Evolutionary conservation across 768 basidiomycete genomes (phyloP).

Genomic region (Crucibulum laeve): DNA sequence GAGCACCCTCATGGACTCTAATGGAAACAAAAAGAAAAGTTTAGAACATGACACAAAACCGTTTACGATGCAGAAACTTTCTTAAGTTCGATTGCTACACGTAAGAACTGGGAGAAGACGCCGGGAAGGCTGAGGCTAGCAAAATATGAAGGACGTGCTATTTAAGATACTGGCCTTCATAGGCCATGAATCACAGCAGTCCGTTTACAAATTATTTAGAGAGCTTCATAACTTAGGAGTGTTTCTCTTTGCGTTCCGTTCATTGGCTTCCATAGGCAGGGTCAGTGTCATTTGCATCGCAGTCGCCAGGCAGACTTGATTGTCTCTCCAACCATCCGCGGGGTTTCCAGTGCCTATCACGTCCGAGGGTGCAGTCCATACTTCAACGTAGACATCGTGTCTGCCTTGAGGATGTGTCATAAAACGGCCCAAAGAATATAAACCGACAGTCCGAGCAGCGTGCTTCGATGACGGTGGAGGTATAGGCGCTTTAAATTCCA

Average conservation of each 20-base stretch:
- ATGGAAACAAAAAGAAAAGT: too few relatives aligned
- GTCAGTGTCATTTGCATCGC: slow-evolving; percentile 59
- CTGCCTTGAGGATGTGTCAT: slow-evolving; percentile 48
- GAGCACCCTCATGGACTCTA: too few relatives aligned
- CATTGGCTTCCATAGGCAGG: slow-evolving; percentile 38
- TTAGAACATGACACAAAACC: too few relatives aligned
- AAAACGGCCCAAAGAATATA: slow-evolving; percentile 52
- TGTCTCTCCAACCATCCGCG: slow-evolving; percentile 49
- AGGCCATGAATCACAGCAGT: too few relatives aligned
- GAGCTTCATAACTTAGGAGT: slow-evolving; percentile 18
- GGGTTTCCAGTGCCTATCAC: slow-evolving; percentile 42
- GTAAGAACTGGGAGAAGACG: too few relatives aligned
- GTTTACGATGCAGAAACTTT: too few relatives aligned
- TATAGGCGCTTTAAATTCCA: slow-evolving; percentile 63
- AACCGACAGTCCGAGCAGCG: slow-evolving; percentile 49
- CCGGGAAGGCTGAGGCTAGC: too few relatives aligned
- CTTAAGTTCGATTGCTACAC: too few relatives aligned
- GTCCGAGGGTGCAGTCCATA: slow-evolving; percentile 62
- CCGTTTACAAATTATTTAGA: too few relatives aligned
- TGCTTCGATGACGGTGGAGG: slow-evolving; percentile 35
- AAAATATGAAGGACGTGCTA: too few relatives aligned
- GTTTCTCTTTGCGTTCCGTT: slow-evolving; percentile 19
- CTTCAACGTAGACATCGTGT: slow-evolving; percentile 56
- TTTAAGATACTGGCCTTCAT: too few relatives aligned
- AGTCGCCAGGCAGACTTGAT: slow-evolving; percentile 59